Base-by-base conservation (phyloP, 1,284 basidiomycete species). In the Hemileia vastatrix region DNA sequence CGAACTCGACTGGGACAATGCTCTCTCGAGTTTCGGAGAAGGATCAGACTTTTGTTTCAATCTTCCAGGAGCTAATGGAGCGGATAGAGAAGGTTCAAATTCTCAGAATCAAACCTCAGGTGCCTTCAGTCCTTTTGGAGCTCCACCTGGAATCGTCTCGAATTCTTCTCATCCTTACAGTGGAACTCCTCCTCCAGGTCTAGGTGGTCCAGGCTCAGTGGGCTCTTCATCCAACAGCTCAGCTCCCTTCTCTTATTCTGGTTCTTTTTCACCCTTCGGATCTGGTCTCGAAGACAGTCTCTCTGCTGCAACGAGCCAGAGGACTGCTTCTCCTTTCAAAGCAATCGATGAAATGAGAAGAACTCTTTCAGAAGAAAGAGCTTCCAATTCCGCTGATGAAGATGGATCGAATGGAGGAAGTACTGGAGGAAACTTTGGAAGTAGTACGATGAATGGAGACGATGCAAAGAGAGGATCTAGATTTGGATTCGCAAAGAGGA, bases 231-330 rank as follows among this genome's bases (percentile, higher is more conserved):
- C 65, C 18, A 67, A 67, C 9, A 63, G 66, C 15, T 65, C 67
- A 31, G 61, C 67, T 36, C 66, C 66, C 65, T 55, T 50, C 27
- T 31, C 59, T 43, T 75, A 75, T 66, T 66, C 67, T 13, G 73
- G 73, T 52, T 67, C 70, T 4, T 75, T 75, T 49, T 69, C 73
- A 50, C 73, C 73, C 9, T 75, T 75, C 58, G 69, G 71, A n/a
- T 64, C 68, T 3, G 67, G 64, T 18, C 64, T 66, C 8, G 69
- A 66, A n/a, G 65, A 67, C 61, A 66, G 64, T 18, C 67, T 70
- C 54, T 64, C 66, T 51, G 66, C 64, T 51, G 59, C 64, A 15
- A 27, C 27, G 27, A 64, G 66, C 33, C 65, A 55, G 52, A 64
- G 66, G 9, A 65, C 66, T 27, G 54, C 67, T 45, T 23, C 55